phyloP scores from a whole-genome alignment of 2,329 filamentous ascomycete genomes.

The Cercospora sp. region DNA sequence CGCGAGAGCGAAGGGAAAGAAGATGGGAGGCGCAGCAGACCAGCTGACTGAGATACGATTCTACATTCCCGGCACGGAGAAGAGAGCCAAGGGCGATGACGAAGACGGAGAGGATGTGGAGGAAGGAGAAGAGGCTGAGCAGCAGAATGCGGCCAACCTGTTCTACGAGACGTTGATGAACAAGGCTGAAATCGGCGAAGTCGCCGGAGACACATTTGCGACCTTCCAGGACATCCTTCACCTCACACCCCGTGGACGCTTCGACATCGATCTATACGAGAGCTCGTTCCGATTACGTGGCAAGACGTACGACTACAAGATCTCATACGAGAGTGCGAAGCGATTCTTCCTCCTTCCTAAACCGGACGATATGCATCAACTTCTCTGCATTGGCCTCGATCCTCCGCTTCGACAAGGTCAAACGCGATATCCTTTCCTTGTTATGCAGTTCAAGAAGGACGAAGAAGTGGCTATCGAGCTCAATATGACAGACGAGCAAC shows the following conservation, averaged over 20 bases:
- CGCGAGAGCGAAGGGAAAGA: conserved; percentile 75
- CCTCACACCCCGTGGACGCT: conserved; percentile 95
- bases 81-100: conserved; percentile 67
- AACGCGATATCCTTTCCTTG: conserved; percentile 94
- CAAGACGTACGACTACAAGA: conserved; percentile 99
- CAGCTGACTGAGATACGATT: conserved; percentile 98
- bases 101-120: conserved; percentile 63
- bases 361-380: conserved; percentile 94
- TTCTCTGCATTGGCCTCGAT: conserved; percentile 92
- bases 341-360: conserved; percentile 99
- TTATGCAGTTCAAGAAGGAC: conserved; percentile 98
- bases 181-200: conserved; percentile 98
- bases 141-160: conserved; percentile 93
- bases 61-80: conserved; percentile 90
- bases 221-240: conserved; percentile 96
- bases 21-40: conserved; percentile 83
- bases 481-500: conserved; percentile 88
- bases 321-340: conserved; percentile 95
- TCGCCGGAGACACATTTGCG: conserved; percentile 96
- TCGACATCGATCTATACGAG: conserved; percentile 99
- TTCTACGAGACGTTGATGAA: conserved; percentile 98
- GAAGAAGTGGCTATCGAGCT: conserved; percentile 95
- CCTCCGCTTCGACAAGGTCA: conserved; percentile 95
- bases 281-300: conserved; percentile 93
- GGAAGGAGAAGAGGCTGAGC: conserved; percentile 61